These are phyloP conservation scores for Phytophthora ramorum DNA, from an alignment of 352 stramenopile species.

Conservation along the genomic window DNA sequence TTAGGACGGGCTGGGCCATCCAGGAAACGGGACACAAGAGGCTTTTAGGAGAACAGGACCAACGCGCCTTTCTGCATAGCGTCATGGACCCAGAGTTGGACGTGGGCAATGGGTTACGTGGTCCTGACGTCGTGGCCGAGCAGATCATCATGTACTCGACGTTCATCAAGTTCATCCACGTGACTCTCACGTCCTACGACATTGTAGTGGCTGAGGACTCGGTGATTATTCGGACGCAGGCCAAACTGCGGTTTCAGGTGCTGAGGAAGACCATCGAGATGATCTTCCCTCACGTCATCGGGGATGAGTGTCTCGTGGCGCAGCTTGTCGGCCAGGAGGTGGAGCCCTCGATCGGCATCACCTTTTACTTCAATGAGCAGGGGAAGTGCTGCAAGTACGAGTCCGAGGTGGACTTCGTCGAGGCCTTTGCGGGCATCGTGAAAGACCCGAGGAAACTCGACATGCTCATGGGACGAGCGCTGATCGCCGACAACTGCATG, in stretches of 20 bases:
- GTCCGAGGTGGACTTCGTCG: constrained; percentile 48
- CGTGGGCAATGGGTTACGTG: constrained; percentile 38
- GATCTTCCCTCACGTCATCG: constrained; percentile 54
- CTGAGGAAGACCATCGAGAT: constrained; percentile 50
- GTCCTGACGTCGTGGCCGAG: constrained; percentile 45
- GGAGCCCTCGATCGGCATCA: constrained; percentile 24
- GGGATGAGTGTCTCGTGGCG: constrained; percentile 45
- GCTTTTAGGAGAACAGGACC: constrained; percentile 28
- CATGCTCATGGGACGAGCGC: constrained; percentile 38
- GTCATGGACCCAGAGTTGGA: constrained; percentile 47
- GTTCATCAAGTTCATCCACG: constrained; percentile 47
- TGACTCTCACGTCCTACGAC: constrained; percentile 38
- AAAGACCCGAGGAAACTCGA: constrained; percentile 39
- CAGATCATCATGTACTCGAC: constrained; percentile 55
- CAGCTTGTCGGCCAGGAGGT: constrained; percentile 51
- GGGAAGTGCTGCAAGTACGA: constrained; percentile 41
- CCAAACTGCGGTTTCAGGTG: constrained; percentile 48
- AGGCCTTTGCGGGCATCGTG: constrained; percentile 41
- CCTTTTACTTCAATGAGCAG: constrained; percentile 47
- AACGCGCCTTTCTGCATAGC: constrained; percentile 45
- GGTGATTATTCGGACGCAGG: constrained; percentile 44
- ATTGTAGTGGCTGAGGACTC: constrained; percentile 42
- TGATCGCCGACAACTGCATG: constrained; percentile 53
- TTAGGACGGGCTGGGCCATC: constrained; percentile 18
- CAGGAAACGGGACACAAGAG: constrained; percentile 13